Evolutionary conservation across 2,329 filamentous ascomycete genomes (phyloP).

Genomic region (Calonectria henricotiae): DNA sequence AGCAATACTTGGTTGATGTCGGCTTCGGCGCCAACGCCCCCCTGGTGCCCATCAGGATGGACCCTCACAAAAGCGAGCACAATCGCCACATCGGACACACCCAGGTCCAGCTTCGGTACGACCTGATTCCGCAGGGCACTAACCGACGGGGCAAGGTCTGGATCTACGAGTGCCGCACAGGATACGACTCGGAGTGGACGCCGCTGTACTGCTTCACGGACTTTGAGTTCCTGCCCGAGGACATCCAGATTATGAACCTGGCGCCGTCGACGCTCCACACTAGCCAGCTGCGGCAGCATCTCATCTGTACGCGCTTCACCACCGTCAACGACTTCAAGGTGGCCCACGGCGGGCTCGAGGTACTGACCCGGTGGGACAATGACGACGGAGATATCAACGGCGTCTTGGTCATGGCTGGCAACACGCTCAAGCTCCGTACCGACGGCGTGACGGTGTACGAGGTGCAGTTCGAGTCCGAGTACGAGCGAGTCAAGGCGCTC

Average conservation of each 20-base stretch:
- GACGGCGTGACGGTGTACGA: conserved; percentile 59
- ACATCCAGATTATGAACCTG: conserved; percentile 67
- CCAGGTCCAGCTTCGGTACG: conserved; percentile 63
- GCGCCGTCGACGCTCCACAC: conserved; percentile 55
- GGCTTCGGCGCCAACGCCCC: conserved; percentile 71
- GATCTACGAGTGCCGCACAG: conserved; percentile 57
- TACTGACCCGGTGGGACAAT: conserved; percentile 55
- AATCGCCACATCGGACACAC: conserved; percentile 62
- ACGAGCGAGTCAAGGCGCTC: conserved; percentile 66
- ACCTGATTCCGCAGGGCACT: conserved; percentile 53
- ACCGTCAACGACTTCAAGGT: conserved; percentile 62
- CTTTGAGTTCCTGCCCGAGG: conserved; percentile 64
- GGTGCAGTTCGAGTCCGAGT: conserved; percentile 63
- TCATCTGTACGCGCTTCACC: conserved; percentile 56
- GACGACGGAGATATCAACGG: conserved; percentile 53
- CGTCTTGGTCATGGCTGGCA: conserved; percentile 62
- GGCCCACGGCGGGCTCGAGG: conserved; percentile 63
- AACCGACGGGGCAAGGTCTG: conserved; percentile 58
- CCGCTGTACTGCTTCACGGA: conserved; percentile 70
- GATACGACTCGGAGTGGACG: conserved; percentile 59
- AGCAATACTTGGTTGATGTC: conserved; percentile 71
- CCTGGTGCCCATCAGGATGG: conserved; percentile 55
- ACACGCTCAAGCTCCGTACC: conserved; percentile 63
- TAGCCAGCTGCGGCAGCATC: conserved; percentile 60
- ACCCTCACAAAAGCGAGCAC: conserved; percentile 40